Base-by-base conservation (phyloP, 495 filamentous ascomycete genomes). In the Penicillium fimorum region DNA sequence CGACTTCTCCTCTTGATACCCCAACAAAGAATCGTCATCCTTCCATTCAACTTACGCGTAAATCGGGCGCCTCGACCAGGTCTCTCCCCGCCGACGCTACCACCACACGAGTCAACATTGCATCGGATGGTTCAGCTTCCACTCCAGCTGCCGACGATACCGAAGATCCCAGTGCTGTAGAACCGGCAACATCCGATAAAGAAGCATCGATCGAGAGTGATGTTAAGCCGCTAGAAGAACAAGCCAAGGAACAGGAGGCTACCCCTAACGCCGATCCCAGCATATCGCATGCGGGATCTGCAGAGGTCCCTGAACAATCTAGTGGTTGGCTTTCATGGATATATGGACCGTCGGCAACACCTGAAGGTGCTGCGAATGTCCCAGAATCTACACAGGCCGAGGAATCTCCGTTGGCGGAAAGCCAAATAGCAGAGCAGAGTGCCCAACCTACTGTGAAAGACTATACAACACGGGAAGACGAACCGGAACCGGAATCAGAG, bases 241-340 rank as follows among this genome's bases (percentile, higher is more conserved):
- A 61, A 22, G 7, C 49, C 15, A 56, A 64, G 55, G 55, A 62
- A 32, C 64, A 67, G 44, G 18, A 55, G 29, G 20, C 33, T 12
- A 32, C 51, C 29, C 25, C 59, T 58, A 48, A 53, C 43, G 24
- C 55, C n/a, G 56, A 58, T 12, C 13, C 58, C 8, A 50, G 45
- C 38, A 49, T 51, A 9, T 44, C 20, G n/a, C 58, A 53, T 30
- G 22, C 49, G 37, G 58, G 18, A 46, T 15, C 58, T 50, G 45
- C 65, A 47, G 35, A 63, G n/a, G 25, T 56, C 12, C 50, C 65
- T 44, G 71, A 60, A 33, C 77, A 80, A 29, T 56, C 77, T 13
- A 73, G 71, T 10, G 76, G 81, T 25, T 87, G 85, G 85, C 61
- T 86, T 30, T 82, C 80, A 51, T 86, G 84, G 80, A 70, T 86